Evolutionary conservation across 73 alveolate species (phyloP), one percentile per base, ranked within the genome.

Genomic region (Paramecium bursaria): DNA sequence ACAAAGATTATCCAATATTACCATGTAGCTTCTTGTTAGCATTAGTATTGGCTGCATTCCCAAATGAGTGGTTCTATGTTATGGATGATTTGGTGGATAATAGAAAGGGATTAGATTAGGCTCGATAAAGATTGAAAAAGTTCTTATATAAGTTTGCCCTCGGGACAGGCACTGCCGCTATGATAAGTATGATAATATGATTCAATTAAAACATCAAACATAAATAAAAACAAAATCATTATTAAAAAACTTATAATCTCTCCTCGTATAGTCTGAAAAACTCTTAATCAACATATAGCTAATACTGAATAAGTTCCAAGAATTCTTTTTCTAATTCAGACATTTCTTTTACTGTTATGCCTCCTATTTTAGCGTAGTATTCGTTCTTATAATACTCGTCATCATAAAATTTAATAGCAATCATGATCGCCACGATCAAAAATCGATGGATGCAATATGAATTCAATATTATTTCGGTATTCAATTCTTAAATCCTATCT

Each of bases 1-100:
- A 50, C 57, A 85, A 75, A 3, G 94, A 91, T 10, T 73, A 90
- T 54, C 97, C 97, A 15, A 30, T 35, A 13, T 88, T 92, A 13
- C 97, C 97, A 3, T 52, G 76, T 73, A 96, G 97, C 3, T 92
- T 91, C 48, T 22, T 92, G 33, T 93, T 52, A 4, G 15, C 88
- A 22, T 25, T 88, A 23, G 11, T 88, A 21, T 25, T 86, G 47
- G 87, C 91, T 30, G 22, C 74, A 47, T 39, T 85, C 25, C 96
- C 97, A 19, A 80, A 92, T 1, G 75, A 86, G 5, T 93, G 98
- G 93, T 80, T 87, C 44, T n/a, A 46, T 6, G 29, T 87, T 1
- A 82, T 87, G 76, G 80, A 87, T 75, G 55, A 76, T 1, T 53
- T 21, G 7, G 79, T 26, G 15, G 87, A 75, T 19, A 82, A 27